Base-by-base conservation (phyloP, 768 basidiomycete species). In the Leucogyrophana mollusca region DNA sequence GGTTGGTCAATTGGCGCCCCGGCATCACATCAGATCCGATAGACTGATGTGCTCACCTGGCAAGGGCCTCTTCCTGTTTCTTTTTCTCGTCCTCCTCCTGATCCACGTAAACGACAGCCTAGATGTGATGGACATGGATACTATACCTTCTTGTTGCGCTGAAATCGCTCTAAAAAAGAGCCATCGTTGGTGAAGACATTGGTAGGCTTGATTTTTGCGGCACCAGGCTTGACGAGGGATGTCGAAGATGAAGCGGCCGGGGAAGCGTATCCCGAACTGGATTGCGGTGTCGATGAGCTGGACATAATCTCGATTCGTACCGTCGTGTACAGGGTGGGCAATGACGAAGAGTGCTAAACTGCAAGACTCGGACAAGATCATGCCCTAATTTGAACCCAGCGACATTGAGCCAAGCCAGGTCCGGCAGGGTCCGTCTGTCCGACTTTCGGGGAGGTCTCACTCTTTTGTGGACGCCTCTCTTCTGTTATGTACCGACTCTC, bases 101-200 rank as follows among this genome's bases (percentile, higher is more conserved):
- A 38, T 14, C 7, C 21, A 47, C 16, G 22, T 59, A 44, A 22
- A 27, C 41, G 16, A 48, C 9, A 30, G n/a, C 27, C 27, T 30
- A 7, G 27, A 13, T 30, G 27, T 7, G 33, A 44, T 25, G 36
- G 27, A 13, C 7, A 30, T 13, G 27, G 13, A 7, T 13, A 30
- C 27, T 6, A 30, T 52, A 80, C 84, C 76, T 72, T 74, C 65
- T 74, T 78, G 38, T 69, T 66, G 23, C 77, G 75, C 62, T 82
- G 79, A 56, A 85, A 76, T 9, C 82, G 73, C 53, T 85, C 76
- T 45, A 85, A 65, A 60, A 85, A 86, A 8, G 82, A 83, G 7
- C 84, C 84, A 54, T 85, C 84, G 58, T 85, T 78, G 45, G 82
- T 73, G 59, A 87, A 87, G 17, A 85, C 74, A 58, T 85, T 86